These are phyloP conservation scores for Apophysomyces ossiformis DNA, from an alignment of 371 early-diverging fungal species.

Conservation along the genomic window DNA sequence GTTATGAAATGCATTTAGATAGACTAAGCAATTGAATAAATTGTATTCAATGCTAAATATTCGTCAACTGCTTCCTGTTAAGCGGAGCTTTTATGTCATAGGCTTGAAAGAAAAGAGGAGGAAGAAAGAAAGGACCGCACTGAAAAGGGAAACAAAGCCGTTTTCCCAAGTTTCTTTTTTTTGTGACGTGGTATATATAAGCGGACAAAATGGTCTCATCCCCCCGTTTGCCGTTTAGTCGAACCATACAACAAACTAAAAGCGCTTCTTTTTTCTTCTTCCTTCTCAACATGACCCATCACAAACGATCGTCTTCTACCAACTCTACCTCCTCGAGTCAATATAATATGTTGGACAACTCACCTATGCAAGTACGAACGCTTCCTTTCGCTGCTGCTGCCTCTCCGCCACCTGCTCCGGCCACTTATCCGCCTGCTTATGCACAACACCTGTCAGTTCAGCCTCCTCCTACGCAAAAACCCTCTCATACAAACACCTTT, in stretches of 20 bases:
- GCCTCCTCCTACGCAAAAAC: constrained; percentile 15
- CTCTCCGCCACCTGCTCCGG: not conserved
- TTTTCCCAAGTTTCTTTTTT: constrained; percentile 6
- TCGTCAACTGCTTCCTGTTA: too few species aligned
- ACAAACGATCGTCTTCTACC: constrained; percentile 8
- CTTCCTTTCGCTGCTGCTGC: not conserved
- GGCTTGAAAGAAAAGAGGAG: not conserved
- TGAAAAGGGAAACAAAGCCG: not conserved
- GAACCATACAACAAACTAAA: not conserved
- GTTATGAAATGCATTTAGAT: not conserved
- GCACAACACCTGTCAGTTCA: constrained; percentile 10
- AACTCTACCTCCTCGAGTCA: constrained; percentile 4
- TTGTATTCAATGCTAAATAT: too few species aligned
- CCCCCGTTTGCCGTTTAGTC: not conserved
- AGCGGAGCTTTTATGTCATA: not conserved
- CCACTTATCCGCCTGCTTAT: constrained; percentile 8
- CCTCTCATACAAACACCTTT: constrained; percentile 41
- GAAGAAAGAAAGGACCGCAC: not conserved
- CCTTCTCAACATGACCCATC: not conserved
- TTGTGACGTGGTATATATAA: constrained; percentile 5
- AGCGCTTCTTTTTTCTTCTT: too few species aligned
- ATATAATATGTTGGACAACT: not conserved
- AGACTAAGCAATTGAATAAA: too few species aligned
- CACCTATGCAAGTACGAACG: constrained; percentile 1
- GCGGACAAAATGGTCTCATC: not conserved